phyloP scores from a whole-genome alignment of 2,329 filamentous ascomycete genomes.

The Aspergillus vadensis region DNA sequence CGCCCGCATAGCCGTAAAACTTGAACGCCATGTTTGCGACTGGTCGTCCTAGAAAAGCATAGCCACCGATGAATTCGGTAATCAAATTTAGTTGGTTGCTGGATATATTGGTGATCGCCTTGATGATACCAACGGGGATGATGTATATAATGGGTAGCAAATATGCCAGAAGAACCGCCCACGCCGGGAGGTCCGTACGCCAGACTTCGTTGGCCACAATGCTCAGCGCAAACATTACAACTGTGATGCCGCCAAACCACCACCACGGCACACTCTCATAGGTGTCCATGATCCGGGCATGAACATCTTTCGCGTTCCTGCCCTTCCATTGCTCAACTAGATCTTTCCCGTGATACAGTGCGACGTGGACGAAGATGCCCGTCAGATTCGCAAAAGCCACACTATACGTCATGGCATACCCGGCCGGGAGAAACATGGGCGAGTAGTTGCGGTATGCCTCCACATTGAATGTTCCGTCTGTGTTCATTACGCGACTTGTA shows the following conservation, averaged over 20 bases:
- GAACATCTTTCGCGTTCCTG: conserved; percentile 41
- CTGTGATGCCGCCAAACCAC: conserved; percentile 47
- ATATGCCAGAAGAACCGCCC: conserved; percentile 50
- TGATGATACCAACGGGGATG: conserved; percentile 52
- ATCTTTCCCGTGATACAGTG: conserved; percentile 42
- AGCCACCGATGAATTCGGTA: conserved; percentile 53
- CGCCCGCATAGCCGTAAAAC: conserved; percentile 69
- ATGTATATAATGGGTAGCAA: conserved; percentile 50
- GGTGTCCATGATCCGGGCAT: conserved; percentile 46
- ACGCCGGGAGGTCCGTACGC: conserved; percentile 49
- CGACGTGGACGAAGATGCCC: conserved; percentile 51
- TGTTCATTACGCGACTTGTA: conserved; percentile 60
- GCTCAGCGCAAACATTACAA: conserved; percentile 41
- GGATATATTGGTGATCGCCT: conserved; percentile 52
- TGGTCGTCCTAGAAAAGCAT: conserved; percentile 50
- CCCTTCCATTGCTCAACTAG: conserved; percentile 40
- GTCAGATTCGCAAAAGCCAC: conserved; percentile 69
- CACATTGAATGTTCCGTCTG: conserved; percentile 59
- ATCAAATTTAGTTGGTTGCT: conserved; percentile 53
- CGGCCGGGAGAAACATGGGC: conserved; percentile 64
- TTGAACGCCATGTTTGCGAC: conserved; percentile 66
- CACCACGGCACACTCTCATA: conserved; percentile 49
- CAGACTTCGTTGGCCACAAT: conserved; percentile 46
- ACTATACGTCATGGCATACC: conserved; percentile 59
- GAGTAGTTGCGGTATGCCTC: conserved; percentile 65